Percentiles rank a stretch among this genome's conserved stretches.
Conservation (phyloP, 2,329 filamentous ascomycete genomes). For the Penicillium digitatum region DNA sequence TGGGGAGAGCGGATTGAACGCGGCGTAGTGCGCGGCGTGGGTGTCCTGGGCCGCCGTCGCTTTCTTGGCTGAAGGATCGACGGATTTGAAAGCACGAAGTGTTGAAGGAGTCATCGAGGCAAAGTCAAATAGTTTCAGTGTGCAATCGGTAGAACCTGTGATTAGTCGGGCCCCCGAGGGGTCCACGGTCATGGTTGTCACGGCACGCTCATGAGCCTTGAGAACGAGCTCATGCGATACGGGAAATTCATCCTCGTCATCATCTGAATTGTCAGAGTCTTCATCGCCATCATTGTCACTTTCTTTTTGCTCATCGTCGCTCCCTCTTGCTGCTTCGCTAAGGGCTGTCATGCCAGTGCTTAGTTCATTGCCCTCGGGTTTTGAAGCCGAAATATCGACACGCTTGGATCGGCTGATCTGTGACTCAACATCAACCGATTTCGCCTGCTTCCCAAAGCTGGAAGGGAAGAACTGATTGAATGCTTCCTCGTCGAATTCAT, state of each 20-base stretch:
- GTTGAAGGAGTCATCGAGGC: constrained; percentile 93
- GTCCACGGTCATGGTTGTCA: constrained; percentile 81
- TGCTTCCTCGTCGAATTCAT: constrained; percentile 45
- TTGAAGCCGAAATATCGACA: constrained; percentile 40
- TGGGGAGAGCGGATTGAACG: constrained; percentile 80
- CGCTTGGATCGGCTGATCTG: constrained; percentile 79
- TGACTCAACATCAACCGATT: constrained; percentile 67
- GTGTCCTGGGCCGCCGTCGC: constrained; percentile 68
- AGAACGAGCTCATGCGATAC: constrained; percentile 89
- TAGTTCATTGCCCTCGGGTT: constrained; percentile 30
- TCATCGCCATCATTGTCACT: constrained; percentile 43
- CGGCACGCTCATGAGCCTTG: constrained; percentile 84
- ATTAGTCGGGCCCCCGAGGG: constrained; percentile 78
- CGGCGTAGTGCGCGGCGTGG: constrained; percentile 79
- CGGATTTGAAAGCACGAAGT: constrained; percentile 83
- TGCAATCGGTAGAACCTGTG: constrained; percentile 88
- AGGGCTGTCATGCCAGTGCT: constrained; percentile 23
- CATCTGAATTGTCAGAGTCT: constrained; percentile 52
- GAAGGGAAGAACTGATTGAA: constrained; percentile 65
- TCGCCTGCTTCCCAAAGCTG: constrained; percentile 78
- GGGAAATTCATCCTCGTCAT: constrained; percentile 81
- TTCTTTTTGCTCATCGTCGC: constrained; percentile 32
- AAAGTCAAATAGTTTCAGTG: constrained; percentile 90
- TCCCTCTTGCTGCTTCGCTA: constrained; percentile 16
- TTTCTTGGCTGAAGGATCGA: constrained; percentile 81